These are phyloP conservation scores for Pythium aristosporum DNA, from an alignment of 352 stramenopile genomes.

Conservation along the genomic window DNA sequence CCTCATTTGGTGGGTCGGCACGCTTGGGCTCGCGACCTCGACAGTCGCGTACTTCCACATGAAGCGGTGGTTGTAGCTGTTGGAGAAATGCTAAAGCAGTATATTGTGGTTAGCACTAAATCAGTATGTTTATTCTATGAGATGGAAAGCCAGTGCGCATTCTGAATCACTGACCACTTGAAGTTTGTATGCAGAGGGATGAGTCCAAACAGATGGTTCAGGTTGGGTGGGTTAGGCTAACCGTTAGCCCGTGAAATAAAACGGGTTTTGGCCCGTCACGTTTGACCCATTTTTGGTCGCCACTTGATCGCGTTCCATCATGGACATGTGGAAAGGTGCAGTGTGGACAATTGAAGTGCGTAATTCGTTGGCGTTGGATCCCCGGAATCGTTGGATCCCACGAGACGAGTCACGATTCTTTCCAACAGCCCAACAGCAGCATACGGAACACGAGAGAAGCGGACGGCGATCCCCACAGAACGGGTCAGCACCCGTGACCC, in stretches of 20 bases:
- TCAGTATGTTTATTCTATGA: neutral
- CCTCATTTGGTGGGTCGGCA: constrained; percentile 72
- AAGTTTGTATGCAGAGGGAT: neutral
- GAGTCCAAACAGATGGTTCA: neutral
- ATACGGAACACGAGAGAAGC: no score
- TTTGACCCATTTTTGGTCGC: constrained; percentile 8
- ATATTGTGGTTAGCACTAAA: neutral
- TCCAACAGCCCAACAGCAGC: no score
- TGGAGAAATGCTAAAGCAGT: constrained; percentile 1
- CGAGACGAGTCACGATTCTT: neutral
- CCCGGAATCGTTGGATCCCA: constrained; percentile 14
- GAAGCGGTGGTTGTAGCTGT: constrained; percentile 63
- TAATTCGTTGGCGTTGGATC: constrained; percentile 18
- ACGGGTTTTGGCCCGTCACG: constrained; percentile 4
- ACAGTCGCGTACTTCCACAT: constrained; percentile 67
- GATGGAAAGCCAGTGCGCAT: constrained; percentile 9
- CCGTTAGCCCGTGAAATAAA: no score
- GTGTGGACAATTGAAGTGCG: constrained; percentile 27
- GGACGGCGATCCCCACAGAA: no score
- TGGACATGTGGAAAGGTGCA: constrained; percentile 25
- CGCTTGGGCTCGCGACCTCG: constrained; percentile 42
- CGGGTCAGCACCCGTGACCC: no score
- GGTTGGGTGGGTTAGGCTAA: neutral
- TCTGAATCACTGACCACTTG: neutral
- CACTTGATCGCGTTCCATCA: constrained; percentile 32